Evolutionary conservation across 495 filamentous ascomycete species (phyloP).

Genomic region (Cladorrhinum samala): DNA sequence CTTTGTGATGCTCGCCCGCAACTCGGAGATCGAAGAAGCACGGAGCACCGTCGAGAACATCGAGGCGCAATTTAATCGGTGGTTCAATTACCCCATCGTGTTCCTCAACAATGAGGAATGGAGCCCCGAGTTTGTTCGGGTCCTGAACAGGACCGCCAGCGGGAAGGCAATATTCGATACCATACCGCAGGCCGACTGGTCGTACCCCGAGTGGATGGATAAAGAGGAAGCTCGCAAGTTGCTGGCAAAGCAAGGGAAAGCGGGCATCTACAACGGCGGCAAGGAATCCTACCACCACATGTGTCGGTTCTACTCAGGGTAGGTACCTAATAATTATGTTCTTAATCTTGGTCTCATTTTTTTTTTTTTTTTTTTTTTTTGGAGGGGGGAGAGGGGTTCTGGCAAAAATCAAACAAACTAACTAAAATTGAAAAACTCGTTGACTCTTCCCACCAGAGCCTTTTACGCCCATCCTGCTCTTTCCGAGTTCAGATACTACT

Average conservation of each 20-base stretch:
- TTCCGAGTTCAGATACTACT: slow-evolving; percentile 46
- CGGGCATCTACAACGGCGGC: slow-evolving; percentile 90
- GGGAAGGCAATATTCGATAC: slow-evolving; percentile 74
- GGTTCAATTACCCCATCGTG: slow-evolving; percentile 95
- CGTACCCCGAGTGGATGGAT: slow-evolving; percentile 85
- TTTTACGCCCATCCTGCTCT: slow-evolving; percentile 40
- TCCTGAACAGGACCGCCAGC: slow-evolving; percentile 71
- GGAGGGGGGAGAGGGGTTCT: too few relatives aligned
- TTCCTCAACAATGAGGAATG: slow-evolving; percentile 92
- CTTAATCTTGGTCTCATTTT: too few relatives aligned
- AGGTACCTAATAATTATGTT: neutral
- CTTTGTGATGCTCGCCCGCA: slow-evolving; percentile 88
- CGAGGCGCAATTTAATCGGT: slow-evolving; percentile 93
- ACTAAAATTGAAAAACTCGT: neutral
- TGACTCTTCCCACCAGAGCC: slow-evolving; percentile 51
- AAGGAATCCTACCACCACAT: slow-evolving; percentile 98
- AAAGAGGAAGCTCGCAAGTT: slow-evolving; percentile 71
- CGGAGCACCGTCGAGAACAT: slow-evolving; percentile 86
- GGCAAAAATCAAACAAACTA: too few relatives aligned
- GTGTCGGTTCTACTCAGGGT: slow-evolving; percentile 89
- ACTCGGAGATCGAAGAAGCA: slow-evolving; percentile 83
- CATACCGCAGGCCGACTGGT: slow-evolving; percentile 78
- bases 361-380: too few relatives aligned
- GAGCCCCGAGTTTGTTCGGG: slow-evolving; percentile 76
- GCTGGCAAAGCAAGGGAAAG: slow-evolving; percentile 77